Evolutionary conservation across 768 basidiomycete species (phyloP).

Genomic region (Lactarius hengduanensis): DNA sequence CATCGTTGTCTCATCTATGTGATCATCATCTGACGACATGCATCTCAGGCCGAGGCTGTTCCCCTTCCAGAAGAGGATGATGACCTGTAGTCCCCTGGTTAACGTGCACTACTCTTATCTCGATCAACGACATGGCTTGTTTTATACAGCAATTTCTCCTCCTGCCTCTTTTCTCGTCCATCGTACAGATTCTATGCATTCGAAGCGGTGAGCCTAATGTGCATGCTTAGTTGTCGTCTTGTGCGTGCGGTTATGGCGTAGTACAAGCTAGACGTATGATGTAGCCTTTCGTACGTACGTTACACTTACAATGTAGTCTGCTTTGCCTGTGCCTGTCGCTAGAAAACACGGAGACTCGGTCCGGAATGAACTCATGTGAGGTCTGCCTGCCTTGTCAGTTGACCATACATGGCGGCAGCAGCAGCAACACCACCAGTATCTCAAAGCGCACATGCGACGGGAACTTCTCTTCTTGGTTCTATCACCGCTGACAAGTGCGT

Average conservation of each 20-base stretch:
- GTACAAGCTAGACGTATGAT: constrained; percentile 13
- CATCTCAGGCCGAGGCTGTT: constrained; percentile 71
- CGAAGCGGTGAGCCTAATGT: constrained; percentile 5
- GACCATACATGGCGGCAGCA: not conserved
- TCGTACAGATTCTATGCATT: constrained; percentile 17
- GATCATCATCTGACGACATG: constrained; percentile 14
- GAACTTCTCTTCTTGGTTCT: constrained; percentile 17
- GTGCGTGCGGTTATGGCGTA: constrained; percentile 1
- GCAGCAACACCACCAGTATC: not conserved
- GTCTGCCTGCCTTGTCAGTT: not conserved
- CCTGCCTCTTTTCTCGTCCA: not conserved
- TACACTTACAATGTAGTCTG: constrained; percentile 16
- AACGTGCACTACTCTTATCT: constrained; percentile 20
- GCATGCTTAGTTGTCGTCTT: not conserved
- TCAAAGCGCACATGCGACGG: not conserved
- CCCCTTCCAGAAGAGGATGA: constrained; percentile 99
- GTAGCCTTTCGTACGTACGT: constrained; percentile 13
- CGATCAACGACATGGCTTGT: constrained; percentile 13
- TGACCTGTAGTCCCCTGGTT: constrained; percentile 52
- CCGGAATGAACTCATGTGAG: not conserved
- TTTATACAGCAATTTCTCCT: constrained; percentile 15
- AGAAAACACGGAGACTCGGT: not conserved
- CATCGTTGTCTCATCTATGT: not conserved
- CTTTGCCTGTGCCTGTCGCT: constrained; percentile 3
- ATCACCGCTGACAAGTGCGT: constrained; percentile 69